Base-by-base conservation (phyloP, 805 yeast genomes). In the Ogataea methanolica region DNA sequence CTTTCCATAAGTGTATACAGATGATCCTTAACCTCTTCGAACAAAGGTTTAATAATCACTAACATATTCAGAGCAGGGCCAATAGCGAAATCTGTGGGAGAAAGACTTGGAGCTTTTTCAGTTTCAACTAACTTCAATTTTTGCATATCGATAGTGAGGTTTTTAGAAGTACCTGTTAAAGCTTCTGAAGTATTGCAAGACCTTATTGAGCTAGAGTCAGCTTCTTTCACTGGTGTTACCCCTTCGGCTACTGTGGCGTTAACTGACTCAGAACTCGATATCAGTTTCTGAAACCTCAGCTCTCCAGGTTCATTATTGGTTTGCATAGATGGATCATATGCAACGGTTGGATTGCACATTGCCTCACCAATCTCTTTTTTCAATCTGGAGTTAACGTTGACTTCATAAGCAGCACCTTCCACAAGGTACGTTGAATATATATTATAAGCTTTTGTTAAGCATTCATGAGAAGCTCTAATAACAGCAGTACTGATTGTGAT, bases 381-480 rank as follows among this genome's bases (percentile, higher is more conserved):
- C 22, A 63, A 46, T 12, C 52, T 46, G 2, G 67, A 62, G 51
- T 83, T 84, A 42, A 89, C 79, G 56, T 89, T 89, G 33, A 89
- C 67, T 47, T 82, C 83, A 53, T 73, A 79, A 0, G 91, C 85
- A 0, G 96, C 78, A 16, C 85, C 85, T 17, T 72, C 64, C 15
- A 84, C 74, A 42, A 89, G 70, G 61, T 79, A 88, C 0, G 85
- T 74, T 6, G 84, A 75, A 61, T 78, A 88, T 31, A 88, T 79
- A 43, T 74, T 75, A 62, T 81, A 85, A 0, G 84, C 83, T 48
- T 74, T 69, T 2, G 85, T 76, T 14, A 83, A 61, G 52, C 88
- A 80, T 43, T 75, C 80, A 45, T 75, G 77, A 2, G 81, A 71
- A 23, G 79, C 65, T 38, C 60, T 60, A 5, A 65, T 61, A 15